A percentile compares a stretch with the other conserved stretches of the same genome.
phyloP scores from a whole-genome alignment of 164 flowering plant genomes.

The Magnolia changhungtana region DNA sequence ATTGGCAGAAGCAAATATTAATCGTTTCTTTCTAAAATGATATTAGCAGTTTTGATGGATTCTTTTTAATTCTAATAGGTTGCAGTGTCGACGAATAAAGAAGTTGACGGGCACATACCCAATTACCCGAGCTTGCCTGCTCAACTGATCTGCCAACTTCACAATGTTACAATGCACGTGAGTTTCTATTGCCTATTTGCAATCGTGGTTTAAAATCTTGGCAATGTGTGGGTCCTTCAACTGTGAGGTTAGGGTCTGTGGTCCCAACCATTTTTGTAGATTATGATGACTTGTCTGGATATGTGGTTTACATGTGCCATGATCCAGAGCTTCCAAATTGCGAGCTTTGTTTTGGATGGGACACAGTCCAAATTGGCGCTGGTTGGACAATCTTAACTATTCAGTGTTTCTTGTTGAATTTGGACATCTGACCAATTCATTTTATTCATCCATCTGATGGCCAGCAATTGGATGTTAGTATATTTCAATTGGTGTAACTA shows the following conservation, averaged over 20 bases:
- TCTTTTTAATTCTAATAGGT: conserved; percentile 36
- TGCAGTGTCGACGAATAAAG: conserved; percentile 78
- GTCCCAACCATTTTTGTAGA: not conserved
- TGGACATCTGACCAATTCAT: not conserved
- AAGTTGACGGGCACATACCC: conserved; percentile 75
- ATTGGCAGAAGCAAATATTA: not conserved
- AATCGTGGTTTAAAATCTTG: not conserved
- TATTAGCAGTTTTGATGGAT: not conserved
- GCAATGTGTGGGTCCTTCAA: not conserved
- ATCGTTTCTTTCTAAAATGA: not conserved
- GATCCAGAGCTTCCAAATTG: not conserved
- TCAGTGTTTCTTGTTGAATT: not conserved
- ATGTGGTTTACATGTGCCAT: not conserved
- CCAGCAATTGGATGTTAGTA: not conserved
- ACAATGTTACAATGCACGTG: conserved; percentile 90
- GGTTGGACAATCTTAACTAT: not conserved
- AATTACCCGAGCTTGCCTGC: conserved; percentile 84
- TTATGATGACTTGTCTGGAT: not conserved
- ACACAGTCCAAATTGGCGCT: not conserved
- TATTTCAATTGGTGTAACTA: not conserved
- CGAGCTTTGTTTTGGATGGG: not conserved
- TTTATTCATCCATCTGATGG: not conserved
- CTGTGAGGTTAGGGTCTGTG: not conserved
- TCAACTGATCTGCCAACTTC: conserved; percentile 79
- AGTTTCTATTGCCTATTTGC: conserved; percentile 19